A percentile compares a stretch with the other conserved stretches of the same genome.
Evolutionary conservation across 768 basidiomycete genomes (phyloP).

Genomic region (Suillus sp.): DNA sequence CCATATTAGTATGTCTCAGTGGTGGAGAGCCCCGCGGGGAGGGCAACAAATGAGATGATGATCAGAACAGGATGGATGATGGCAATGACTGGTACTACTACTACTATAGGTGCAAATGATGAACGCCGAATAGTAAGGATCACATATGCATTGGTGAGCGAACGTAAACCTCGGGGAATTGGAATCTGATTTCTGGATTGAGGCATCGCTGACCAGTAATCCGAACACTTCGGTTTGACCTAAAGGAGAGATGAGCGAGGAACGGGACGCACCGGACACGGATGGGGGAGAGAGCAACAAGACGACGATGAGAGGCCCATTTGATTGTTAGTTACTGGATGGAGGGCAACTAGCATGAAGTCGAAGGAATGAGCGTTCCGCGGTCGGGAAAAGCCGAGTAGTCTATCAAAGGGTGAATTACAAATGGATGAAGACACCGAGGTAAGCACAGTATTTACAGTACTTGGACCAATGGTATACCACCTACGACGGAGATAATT

Average conservation of each 20-base stretch:
- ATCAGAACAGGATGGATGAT: not conserved
- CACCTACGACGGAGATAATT: no score
- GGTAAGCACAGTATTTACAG: no score
- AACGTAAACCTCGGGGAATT: not conserved
- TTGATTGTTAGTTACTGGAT: not conserved
- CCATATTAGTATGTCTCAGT: not conserved
- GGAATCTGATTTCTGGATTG: not conserved
- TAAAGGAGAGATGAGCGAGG: not conserved
- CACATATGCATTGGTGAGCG: not conserved
- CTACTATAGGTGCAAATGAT: not conserved
- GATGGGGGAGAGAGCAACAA: not conserved
- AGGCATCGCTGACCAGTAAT: not conserved
- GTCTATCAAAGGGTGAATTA: slow-evolving; percentile 13
- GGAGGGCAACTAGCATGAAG: slow-evolving; percentile 1
- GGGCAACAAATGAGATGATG: not conserved
- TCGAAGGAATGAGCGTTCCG: slow-evolving; percentile 10
- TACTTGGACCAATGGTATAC: not conserved
- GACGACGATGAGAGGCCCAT: not conserved
- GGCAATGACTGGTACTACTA: not conserved
- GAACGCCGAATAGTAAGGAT: slow-evolving; percentile 4
- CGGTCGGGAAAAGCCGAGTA: slow-evolving; percentile 11
- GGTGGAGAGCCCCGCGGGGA: slow-evolving; percentile 7
- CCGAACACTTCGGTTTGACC: not conserved
- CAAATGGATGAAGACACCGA: not conserved
- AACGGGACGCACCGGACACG: not conserved